Conservation (phyloP, 768 basidiomycete genomes). For the Boletus reticulatus region DNA sequence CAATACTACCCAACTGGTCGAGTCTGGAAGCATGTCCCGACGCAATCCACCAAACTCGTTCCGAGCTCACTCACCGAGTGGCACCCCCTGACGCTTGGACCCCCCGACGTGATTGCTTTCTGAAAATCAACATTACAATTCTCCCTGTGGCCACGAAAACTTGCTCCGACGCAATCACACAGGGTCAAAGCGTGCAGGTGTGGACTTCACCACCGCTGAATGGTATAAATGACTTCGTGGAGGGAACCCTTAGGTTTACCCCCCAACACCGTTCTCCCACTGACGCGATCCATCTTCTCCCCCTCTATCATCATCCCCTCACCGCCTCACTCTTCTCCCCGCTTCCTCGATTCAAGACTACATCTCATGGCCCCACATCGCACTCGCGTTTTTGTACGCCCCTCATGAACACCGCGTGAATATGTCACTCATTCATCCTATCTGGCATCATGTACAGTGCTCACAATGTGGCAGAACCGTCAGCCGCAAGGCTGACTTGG, state of each 20-base stretch:
- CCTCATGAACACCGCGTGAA: background rate
- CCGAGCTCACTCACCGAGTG: slow-evolving; percentile 21
- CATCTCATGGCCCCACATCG: background rate
- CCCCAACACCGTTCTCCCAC: background rate
- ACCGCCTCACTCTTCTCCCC: background rate
- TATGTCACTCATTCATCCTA: background rate
- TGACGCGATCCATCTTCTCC: background rate
- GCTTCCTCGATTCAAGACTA: background rate
- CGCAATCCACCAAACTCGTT: slow-evolving; percentile 21
- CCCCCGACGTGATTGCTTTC: slow-evolving; percentile 20
- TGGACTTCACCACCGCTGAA: background rate
- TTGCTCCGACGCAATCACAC: slow-evolving; percentile 27
- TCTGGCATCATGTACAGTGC: too few relatives aligned
- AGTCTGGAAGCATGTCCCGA: slow-evolving; percentile 3
- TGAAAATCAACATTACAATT: slow-evolving; percentile 13
- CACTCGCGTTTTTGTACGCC: slow-evolving; percentile 3
- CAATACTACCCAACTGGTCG: too few relatives aligned
- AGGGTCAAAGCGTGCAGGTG: slow-evolving; percentile 9
- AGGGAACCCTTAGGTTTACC: background rate
- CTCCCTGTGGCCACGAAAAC: slow-evolving; percentile 3
- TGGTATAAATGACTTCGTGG: slow-evolving; percentile 19
- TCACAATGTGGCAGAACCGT: too few relatives aligned
- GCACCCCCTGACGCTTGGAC: slow-evolving; percentile 12
- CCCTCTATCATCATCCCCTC: background rate
- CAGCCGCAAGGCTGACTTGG: too few relatives aligned